Percentiles rank a stretch among this genome's conserved stretches.
These are phyloP conservation scores for Wickerhamiella allomyrinae DNA, from an alignment of 805 yeast species.

Conservation along the genomic window DNA sequence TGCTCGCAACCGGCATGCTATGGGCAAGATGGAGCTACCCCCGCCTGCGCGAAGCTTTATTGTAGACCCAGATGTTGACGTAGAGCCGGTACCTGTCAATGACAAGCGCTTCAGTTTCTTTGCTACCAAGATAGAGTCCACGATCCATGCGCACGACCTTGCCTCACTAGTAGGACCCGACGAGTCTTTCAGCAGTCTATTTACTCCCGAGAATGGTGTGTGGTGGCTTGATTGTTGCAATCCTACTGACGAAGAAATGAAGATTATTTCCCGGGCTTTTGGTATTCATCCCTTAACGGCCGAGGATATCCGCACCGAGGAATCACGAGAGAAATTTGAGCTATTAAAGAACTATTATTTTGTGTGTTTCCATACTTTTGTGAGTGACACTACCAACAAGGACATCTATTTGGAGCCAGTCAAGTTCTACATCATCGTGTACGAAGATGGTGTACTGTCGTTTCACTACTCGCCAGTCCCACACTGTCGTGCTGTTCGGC, in stretches of 20 bases:
- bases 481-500: constrained; percentile 46
- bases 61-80: neutral
- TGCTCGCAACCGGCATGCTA: constrained; percentile 1
- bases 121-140: constrained; percentile 71
- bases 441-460: constrained; percentile 43
- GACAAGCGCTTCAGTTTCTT: constrained; percentile 79
- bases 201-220: constrained; percentile 56
- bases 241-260: constrained; percentile 93
- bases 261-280: constrained; percentile 78
- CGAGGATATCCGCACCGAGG: constrained; percentile 93
- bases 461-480: constrained; percentile 46
- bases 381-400: constrained; percentile 57
- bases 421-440: constrained; percentile 46
- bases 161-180: constrained; percentile 52
- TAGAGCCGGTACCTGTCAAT: neutral
- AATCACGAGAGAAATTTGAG: constrained; percentile 94
- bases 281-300: constrained; percentile 97
- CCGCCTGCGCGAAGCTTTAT: constrained; percentile 2
- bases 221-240: constrained; percentile 96
- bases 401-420: constrained; percentile 42
- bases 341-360: constrained; percentile 79
- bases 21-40: constrained; percentile 6
- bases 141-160: constrained; percentile 78
- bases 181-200: constrained; percentile 51
- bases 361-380: constrained; percentile 94